These are phyloP conservation scores for Candida cerambycidarum DNA, from an alignment of 805 yeast genomes.

Conservation along the genomic window DNA sequence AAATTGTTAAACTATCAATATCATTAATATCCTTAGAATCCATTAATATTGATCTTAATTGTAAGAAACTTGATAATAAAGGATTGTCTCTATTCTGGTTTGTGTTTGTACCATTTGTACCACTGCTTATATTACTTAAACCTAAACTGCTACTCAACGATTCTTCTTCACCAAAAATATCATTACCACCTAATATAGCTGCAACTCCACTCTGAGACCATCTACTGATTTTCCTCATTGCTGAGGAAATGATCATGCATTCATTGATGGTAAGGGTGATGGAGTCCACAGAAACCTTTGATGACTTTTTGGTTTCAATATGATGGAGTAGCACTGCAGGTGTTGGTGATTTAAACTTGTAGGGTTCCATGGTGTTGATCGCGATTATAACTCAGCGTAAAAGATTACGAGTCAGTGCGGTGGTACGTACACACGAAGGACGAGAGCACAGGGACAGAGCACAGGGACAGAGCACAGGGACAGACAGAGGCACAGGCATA, in stretches of 20 bases:
- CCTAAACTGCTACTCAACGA: slow-evolving; percentile 17
- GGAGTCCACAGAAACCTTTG: slow-evolving; percentile 57
- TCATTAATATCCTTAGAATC: slow-evolving; percentile 51
- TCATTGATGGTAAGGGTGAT: slow-evolving; percentile 83
- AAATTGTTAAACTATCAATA: slow-evolving; percentile 68
- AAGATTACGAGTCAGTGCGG: too few species aligned
- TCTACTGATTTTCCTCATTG: slow-evolving; percentile 73
- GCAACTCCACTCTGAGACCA: slow-evolving; percentile 81
- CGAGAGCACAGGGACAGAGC: too few species aligned
- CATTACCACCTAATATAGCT: slow-evolving; percentile 71
- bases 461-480: too few species aligned
- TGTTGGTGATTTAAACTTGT: slow-evolving; percentile 6
- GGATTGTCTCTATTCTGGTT: slow-evolving; percentile 44
- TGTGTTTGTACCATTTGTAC: not conserved
- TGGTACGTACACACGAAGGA: too few species aligned
- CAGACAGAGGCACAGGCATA: too few species aligned
- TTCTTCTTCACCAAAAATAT: slow-evolving; percentile 47
- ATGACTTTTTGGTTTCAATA: not conserved
- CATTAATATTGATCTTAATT: slow-evolving; percentile 67
- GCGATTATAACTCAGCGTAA: not conserved
- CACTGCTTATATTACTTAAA: slow-evolving; percentile 12
- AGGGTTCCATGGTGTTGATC: not conserved
- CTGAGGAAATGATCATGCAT: slow-evolving; percentile 80
- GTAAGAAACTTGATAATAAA: slow-evolving; percentile 74
- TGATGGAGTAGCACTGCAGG: slow-evolving; percentile 3